Conservation (phyloP, 78 protist species). For the Salpingoeca rosetta region DNA sequence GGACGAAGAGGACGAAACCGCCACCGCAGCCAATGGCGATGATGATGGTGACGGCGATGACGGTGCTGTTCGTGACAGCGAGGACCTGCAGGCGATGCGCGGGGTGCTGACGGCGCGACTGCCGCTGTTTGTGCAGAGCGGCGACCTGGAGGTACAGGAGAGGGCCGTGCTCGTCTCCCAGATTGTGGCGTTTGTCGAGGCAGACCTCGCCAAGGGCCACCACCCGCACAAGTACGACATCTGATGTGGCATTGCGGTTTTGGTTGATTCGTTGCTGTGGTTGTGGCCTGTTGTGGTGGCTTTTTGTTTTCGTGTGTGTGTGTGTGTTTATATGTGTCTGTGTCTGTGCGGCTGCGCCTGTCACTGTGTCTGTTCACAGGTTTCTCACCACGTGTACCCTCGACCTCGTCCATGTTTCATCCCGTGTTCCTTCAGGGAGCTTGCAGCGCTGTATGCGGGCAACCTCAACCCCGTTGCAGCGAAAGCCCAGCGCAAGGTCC, state of each 20-base stretch:
- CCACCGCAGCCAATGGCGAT: background rate
- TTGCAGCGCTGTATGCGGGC: slow-evolving; percentile 47
- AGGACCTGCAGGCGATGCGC: background rate
- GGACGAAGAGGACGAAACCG: no score
- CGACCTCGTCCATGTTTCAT: no score
- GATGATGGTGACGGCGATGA: slow-evolving; percentile 4
- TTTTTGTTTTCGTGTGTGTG: no score
- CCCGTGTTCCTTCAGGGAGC: no score
- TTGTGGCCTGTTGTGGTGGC: background rate
- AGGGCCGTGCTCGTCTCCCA: slow-evolving; percentile 47
- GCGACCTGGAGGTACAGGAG: slow-evolving; percentile 80
- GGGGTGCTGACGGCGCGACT: slow-evolving; percentile 3
- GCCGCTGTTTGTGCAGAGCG: slow-evolving; percentile 33
- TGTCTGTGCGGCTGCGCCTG: no score
- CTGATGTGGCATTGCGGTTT: no score
- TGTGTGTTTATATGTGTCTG: no score
- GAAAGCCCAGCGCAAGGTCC: slow-evolving; percentile 70
- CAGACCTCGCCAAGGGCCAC: slow-evolving; percentile 19
- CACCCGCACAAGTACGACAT: background rate
- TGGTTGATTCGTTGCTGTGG: background rate
- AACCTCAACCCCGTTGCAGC: slow-evolving; percentile 76
- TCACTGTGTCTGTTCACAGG: background rate
- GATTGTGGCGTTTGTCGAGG: slow-evolving; percentile 21
- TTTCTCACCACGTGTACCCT: background rate
- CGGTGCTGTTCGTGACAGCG: background rate